Evolutionary conservation across 768 basidiomycete species (phyloP).

Genomic region (Nidula microcarpa): DNA sequence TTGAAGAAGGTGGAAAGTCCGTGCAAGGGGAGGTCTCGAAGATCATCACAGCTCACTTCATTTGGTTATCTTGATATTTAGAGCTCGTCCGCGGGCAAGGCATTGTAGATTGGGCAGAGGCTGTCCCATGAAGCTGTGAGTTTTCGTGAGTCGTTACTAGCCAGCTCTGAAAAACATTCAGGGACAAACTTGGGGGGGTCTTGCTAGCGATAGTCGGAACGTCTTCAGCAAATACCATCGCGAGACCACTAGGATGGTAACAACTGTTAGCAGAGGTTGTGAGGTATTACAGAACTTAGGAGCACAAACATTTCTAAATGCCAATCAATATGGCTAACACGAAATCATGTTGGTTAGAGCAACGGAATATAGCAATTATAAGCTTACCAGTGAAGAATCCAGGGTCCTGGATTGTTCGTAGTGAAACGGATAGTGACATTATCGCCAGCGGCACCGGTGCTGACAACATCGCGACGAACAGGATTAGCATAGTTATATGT

Average conservation of each 20-base stretch:
- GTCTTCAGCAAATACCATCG: conserved; percentile 34
- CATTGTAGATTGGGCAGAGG: conserved; percentile 24
- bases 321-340: conserved; percentile 29
- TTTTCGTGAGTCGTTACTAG: background rate
- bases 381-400: conserved; percentile 32
- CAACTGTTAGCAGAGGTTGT: too few relatives aligned
- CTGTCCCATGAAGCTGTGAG: conserved; percentile 17
- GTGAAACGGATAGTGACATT: conserved; percentile 53
- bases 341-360: background rate
- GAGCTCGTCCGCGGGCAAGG: background rate
- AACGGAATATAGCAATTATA: too few relatives aligned
- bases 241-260: conserved; percentile 13
- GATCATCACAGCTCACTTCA: too few relatives aligned
- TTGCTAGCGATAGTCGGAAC: conserved; percentile 8
- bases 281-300: background rate
- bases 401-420: conserved; percentile 63
- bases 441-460: conserved; percentile 21
- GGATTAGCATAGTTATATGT: conserved; percentile 48
- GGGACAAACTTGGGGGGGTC: conserved; percentile 18
- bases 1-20: too few relatives aligned
- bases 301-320: conserved; percentile 30
- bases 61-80: too few relatives aligned
- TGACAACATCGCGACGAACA: conserved; percentile 34
- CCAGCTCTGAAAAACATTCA: background rate
- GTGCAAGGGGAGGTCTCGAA: too few relatives aligned